These are phyloP conservation scores for Moelleriella libera DNA, from an alignment of 2,329 filamentous ascomycete genomes.

Conservation along the genomic window DNA sequence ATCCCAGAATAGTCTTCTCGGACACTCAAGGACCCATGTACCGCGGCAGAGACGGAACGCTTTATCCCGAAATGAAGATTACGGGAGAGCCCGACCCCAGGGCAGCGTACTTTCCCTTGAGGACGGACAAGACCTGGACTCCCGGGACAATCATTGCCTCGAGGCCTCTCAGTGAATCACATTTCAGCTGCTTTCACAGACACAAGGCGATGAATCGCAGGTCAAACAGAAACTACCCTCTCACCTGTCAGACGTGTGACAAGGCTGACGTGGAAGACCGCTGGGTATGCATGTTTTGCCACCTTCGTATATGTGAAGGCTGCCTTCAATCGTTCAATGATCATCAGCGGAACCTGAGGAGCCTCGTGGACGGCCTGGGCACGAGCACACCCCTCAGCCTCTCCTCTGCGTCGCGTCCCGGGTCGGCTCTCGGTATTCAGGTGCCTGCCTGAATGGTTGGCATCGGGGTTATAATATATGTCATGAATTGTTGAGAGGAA, in stretches of 20 bases:
- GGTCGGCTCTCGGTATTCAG: constrained; percentile 7
- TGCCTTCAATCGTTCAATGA: constrained; percentile 28
- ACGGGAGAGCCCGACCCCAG: constrained; percentile 18
- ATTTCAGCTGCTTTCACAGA: constrained; percentile 30
- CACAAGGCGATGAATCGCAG: constrained; percentile 34
- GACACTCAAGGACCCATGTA: constrained; percentile 20
- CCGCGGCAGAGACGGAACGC: constrained; percentile 21
- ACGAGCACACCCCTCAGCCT: constrained; percentile 7
- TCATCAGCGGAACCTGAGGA: constrained; percentile 27
- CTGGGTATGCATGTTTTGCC: constrained; percentile 34
- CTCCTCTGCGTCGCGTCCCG: constrained; percentile 8
- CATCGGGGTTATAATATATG: background rate
- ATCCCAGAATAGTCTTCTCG: constrained; percentile 18
- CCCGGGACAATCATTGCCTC: constrained; percentile 26
- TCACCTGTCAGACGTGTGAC: constrained; percentile 39
- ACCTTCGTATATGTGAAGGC: constrained; percentile 34
- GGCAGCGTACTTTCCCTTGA: constrained; percentile 23
- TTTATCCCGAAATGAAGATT: constrained; percentile 26
- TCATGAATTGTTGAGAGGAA: background rate
- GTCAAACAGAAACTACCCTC: constrained; percentile 32
- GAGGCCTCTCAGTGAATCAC: constrained; percentile 26
- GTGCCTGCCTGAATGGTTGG: background rate
- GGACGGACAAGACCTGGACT: constrained; percentile 12
- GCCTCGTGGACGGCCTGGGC: constrained; percentile 19
- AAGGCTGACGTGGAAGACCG: constrained; percentile 28